A percentile compares a stretch with the other conserved stretches of the same genome.
Evolutionary conservation across 1,284 basidiomycete species (phyloP).

Genomic region (Ceratobasidium sp.): DNA sequence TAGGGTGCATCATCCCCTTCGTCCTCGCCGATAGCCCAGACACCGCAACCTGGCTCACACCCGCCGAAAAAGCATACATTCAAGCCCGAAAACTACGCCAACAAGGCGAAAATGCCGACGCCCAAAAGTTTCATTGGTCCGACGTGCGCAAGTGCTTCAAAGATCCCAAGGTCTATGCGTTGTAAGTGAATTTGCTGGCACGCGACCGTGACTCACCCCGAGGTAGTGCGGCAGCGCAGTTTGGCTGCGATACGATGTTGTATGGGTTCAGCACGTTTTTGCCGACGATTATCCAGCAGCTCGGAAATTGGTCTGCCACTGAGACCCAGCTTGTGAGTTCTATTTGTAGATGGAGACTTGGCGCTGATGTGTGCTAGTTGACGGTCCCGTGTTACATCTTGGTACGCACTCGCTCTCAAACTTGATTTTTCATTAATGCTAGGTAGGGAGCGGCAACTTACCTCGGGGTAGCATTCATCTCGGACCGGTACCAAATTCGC

Average conservation of each 20-base stretch:
- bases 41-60: constrained; percentile 35
- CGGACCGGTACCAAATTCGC: constrained; percentile 24
- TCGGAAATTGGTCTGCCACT: constrained; percentile 34
- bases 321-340: constrained; percentile 28
- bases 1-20: constrained; percentile 36
- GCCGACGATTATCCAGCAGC: constrained; percentile 41
- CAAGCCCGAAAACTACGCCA: constrained; percentile 31
- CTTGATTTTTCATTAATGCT: neutral
- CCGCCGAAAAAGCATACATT: constrained; percentile 35
- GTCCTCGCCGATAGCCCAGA: constrained; percentile 40
- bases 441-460: constrained; percentile 24
- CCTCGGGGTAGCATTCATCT: constrained; percentile 16
- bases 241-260: constrained; percentile 40
- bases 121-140: constrained; percentile 41
- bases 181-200: constrained; percentile 16
- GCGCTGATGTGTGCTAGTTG: constrained; percentile 6
- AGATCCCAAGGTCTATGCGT: constrained; percentile 38
- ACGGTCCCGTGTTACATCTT: constrained; percentile 39
- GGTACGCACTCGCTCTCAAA: neutral
- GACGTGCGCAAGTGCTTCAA: constrained; percentile 37
- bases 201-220: neutral
- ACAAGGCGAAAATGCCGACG: constrained; percentile 39
- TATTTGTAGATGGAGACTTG: too few relatives aligned
- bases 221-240: constrained; percentile 37
- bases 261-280: constrained; percentile 41